A percentile compares a stretch with the other conserved stretches of the same genome.
Evolutionary conservation across 1,284 basidiomycete species (phyloP).

Genomic region (Xerocomus amazonicus): DNA sequence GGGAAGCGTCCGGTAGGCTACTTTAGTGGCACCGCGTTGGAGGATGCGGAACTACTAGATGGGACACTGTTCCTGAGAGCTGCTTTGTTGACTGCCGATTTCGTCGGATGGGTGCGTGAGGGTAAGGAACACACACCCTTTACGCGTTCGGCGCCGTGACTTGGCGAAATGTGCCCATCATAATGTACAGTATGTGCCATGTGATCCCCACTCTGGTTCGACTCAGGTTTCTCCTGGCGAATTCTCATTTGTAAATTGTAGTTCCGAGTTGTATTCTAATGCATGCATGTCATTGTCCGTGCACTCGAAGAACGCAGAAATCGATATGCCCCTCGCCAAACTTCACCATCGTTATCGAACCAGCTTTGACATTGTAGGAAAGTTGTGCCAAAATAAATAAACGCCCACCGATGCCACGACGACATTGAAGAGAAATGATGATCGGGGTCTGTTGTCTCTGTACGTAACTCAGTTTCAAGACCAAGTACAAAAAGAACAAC

Average conservation of each 20-base stretch:
- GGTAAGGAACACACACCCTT: slow-evolving; percentile 19
- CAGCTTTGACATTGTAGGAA: not conserved
- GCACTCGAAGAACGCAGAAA: not conserved
- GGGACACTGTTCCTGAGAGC: slow-evolving; percentile 33
- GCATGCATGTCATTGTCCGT: too few species aligned
- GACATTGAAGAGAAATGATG: not conserved
- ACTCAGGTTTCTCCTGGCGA: too few species aligned
- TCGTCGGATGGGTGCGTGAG: slow-evolving; percentile 35
- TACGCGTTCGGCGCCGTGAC: not conserved
- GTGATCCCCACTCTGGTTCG: too few species aligned
- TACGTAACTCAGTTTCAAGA: not conserved
- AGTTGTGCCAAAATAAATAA: not conserved
- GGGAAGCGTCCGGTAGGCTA: slow-evolving; percentile 29
- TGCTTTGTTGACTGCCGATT: slow-evolving; percentile 27
- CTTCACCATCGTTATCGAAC: not conserved
- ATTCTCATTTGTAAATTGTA: too few species aligned
- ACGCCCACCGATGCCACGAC: not conserved
- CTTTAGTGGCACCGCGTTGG: slow-evolving; percentile 38
- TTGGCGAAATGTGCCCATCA: not conserved
- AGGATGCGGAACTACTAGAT: slow-evolving; percentile 30
- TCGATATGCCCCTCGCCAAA: not conserved
- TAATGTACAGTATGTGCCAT: not conserved
- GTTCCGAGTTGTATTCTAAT: too few species aligned
- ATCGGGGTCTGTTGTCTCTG: not conserved
- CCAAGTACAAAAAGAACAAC: too few species aligned